These are phyloP conservation scores for Heterobasidion annosum DNA, from an alignment of 1,284 basidiomycete genomes.

Conservation along the genomic window DNA sequence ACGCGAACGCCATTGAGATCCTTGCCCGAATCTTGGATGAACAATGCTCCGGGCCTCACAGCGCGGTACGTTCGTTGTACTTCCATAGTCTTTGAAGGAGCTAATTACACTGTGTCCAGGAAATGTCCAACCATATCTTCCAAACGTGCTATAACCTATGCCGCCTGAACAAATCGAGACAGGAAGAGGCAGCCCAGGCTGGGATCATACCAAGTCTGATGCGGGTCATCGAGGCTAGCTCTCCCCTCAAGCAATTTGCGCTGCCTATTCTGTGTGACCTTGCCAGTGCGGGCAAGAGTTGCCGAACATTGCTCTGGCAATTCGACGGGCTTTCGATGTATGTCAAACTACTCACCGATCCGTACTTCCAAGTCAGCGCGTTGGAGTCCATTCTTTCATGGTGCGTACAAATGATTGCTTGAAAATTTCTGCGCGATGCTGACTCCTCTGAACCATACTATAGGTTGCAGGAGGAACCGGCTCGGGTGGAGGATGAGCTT, in stretches of 20 bases:
- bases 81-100: neutral
- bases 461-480: slow-evolving; percentile 92
- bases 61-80: slow-evolving; percentile 50
- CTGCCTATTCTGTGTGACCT: slow-evolving; percentile 94
- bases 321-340: slow-evolving; percentile 81
- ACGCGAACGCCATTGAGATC: slow-evolving; percentile 91
- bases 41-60: slow-evolving; percentile 71
- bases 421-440: neutral
- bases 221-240: slow-evolving; percentile 78
- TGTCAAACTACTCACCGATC: slow-evolving; percentile 78
- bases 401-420: slow-evolving; percentile 31
- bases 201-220: slow-evolving; percentile 91
- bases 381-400: slow-evolving; percentile 88
- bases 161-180: slow-evolving; percentile 86
- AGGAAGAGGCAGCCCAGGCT: slow-evolving; percentile 94
- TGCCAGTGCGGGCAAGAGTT: slow-evolving; percentile 88
- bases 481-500: slow-evolving; percentile 86
- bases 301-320: slow-evolving; percentile 82
- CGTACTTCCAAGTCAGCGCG: slow-evolving; percentile 93
- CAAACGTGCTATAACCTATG: slow-evolving; percentile 94
- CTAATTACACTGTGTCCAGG: slow-evolving; percentile 36
- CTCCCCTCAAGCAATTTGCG: slow-evolving; percentile 93
- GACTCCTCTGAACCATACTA: neutral
- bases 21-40: slow-evolving; percentile 80
- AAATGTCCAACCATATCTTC: slow-evolving; percentile 90